phyloP scores from a whole-genome alignment of 805 yeast species.

The Cyberlindnera subsufficiens region DNA sequence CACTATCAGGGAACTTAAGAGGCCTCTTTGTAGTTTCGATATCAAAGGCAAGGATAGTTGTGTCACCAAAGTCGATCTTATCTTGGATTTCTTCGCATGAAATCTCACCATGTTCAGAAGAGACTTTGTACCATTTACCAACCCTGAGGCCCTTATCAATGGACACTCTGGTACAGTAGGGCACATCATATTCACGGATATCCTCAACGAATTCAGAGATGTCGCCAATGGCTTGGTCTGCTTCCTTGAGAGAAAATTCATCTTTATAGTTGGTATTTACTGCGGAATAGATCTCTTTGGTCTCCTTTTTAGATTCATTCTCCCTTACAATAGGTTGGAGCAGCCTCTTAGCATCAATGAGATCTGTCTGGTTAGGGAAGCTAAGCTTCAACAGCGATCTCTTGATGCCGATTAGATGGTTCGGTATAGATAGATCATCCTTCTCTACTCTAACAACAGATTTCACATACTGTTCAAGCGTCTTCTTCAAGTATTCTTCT shows the following conservation, averaged over 20 bases:
- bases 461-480: constrained; percentile 61
- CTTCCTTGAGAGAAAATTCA: constrained; percentile 13
- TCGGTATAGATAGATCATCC: constrained; percentile 78
- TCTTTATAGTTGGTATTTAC: constrained; percentile 32
- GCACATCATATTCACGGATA: constrained; percentile 91
- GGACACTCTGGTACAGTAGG: constrained; percentile 93
- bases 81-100: constrained; percentile 56
- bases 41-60: constrained; percentile 94
- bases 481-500: constrained; percentile 73
- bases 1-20: constrained; percentile 88
- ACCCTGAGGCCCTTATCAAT: constrained; percentile 83
- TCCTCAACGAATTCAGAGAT: constrained; percentile 69
- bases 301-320: constrained; percentile 56
- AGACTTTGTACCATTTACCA: constrained; percentile 92
- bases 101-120: constrained; percentile 51
- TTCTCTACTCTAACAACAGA: constrained; percentile 48
- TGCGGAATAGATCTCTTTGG: constrained; percentile 62
- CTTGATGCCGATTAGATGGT: constrained; percentile 77
- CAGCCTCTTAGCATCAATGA: constrained; percentile 66
- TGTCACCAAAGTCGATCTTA: constrained; percentile 92
- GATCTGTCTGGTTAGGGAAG: constrained; percentile 70
- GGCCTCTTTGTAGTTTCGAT: constrained; percentile 98
- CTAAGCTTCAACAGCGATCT: constrained; percentile 58
- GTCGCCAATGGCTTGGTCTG: constrained; percentile 26
- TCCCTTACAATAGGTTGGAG: constrained; percentile 65